Evolutionary conservation across 192 early-diverging fungal genomes (phyloP), one percentile per base, ranked within the genome.

Genomic region (Endogone sp.): DNA sequence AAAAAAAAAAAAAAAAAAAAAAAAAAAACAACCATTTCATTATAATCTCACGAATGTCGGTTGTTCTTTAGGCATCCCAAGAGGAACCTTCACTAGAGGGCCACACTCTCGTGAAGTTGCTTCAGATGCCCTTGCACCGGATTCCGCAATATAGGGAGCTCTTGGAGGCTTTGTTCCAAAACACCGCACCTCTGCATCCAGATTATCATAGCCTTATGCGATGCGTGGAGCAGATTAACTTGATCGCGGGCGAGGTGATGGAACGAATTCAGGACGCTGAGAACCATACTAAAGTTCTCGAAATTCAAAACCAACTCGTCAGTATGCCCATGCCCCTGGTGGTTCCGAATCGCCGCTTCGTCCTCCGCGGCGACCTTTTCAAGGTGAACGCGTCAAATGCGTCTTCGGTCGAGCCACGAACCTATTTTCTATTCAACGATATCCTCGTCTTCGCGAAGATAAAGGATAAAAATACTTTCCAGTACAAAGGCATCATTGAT

Each of bases 101-200:
- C 22, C 25, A 49, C 4, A 71, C 54, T 23, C 60, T 78, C 29
- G 27, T 74, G 2, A 66, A 68, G 13, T 59, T 78, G 37, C 28
- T 78, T 27, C 64, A 78, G 44, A 63, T 71, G 11, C 76, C 76
- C 21, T 29, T 68, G 16, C 29, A 65, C 23, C 72, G 76, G 56
- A 64, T 78, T 29, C 62, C 56, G 61, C 62, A 32, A 21, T 78
- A 78, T 28, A 62, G 69, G 20, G 56, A 66, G 21, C 55, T 74
- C 10, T 67, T 78, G 9, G 62, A 60, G 21, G 55, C 30, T 3
- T 44, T 78, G 10, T 25, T 72, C 16, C n/a, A 57, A 1, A 65
- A 30, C 60, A 78, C 76, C 3, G 37, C 61, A 3, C 56, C 69
- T n/a, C 65, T 74, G 66, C 76, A 78, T 62, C 76, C 76, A 8